A percentile compares a stretch with the other conserved stretches of the same genome.
phyloP scores from a whole-genome alignment of 768 basidiomycete genomes.

The Suillus alpinus region DNA sequence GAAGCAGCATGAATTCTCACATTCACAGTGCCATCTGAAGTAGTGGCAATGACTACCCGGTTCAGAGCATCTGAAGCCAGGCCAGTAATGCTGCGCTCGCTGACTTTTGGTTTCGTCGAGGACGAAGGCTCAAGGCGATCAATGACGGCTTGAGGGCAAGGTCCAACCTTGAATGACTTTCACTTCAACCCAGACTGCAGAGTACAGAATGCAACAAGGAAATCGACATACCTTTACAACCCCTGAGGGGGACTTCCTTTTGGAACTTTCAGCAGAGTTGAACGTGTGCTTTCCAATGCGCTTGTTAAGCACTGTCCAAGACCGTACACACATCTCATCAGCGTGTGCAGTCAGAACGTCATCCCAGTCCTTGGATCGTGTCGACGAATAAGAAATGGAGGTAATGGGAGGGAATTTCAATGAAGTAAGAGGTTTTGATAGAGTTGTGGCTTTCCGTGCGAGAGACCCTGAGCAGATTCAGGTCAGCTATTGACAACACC shows the following conservation, averaged over 20 bases:
- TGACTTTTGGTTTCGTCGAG: constrained; percentile 38
- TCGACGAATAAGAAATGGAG: constrained; percentile 72
- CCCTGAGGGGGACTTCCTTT: constrained; percentile 51
- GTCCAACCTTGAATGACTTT: constrained; percentile 69
- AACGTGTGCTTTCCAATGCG: constrained; percentile 74
- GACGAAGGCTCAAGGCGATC: constrained; percentile 39
- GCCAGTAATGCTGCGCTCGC: constrained; percentile 69
- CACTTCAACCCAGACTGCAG: constrained; percentile 85
- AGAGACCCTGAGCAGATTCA: constrained; percentile 63
- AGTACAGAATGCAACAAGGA: not conserved
- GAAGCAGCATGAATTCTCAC: constrained; percentile 43
- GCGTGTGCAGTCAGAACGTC: constrained; percentile 90
- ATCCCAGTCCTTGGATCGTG: constrained; percentile 94
- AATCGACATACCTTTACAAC: constrained; percentile 61
- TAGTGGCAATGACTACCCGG: constrained; percentile 74
- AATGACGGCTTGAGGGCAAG: constrained; percentile 53
- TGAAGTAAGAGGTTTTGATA: constrained; percentile 75
- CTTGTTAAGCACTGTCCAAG: constrained; percentile 87
- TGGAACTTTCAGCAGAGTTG: constrained; percentile 48
- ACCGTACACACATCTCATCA: constrained; percentile 78
- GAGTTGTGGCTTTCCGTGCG: constrained; percentile 70
- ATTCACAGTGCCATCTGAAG: constrained; percentile 85
- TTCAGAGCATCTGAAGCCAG: constrained; percentile 86
- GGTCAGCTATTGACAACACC: constrained; percentile 4
- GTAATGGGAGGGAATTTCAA: constrained; percentile 84